Conservation (phyloP, 2,329 filamentous ascomycete species). For the Penicillium sp. region DNA sequence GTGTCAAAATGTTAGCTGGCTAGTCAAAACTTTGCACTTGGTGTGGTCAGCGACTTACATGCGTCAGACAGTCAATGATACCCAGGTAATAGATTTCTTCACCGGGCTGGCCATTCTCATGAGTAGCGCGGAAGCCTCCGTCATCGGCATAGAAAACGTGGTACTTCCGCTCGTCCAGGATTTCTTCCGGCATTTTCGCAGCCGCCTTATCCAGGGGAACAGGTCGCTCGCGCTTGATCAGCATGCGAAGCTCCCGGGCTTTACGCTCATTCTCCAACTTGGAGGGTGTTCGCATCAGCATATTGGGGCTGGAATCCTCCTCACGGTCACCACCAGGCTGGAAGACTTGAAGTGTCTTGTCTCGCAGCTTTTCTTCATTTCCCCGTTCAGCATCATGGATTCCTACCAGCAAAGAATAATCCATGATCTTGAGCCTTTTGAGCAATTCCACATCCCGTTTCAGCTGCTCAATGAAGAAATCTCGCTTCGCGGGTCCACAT, state of each 20-base stretch:
- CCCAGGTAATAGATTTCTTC: conserved; percentile 98
- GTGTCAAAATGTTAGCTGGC: conserved; percentile 14
- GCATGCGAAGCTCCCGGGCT: conserved; percentile 84
- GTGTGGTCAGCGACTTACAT: conserved; percentile 62
- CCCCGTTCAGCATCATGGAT: conserved; percentile 88
- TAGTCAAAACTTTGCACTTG: neutral
- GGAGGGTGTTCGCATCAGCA: conserved; percentile 85
- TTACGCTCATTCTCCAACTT: conserved; percentile 90
- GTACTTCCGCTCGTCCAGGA: conserved; percentile 72
- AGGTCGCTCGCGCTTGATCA: conserved; percentile 88
- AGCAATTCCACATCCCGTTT: conserved; percentile 82
- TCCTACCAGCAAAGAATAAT: conserved; percentile 92
- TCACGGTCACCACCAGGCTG: conserved; percentile 76
- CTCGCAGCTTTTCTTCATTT: conserved; percentile 89
- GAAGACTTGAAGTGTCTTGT: conserved; percentile 91
- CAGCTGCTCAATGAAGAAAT: conserved; percentile 84
- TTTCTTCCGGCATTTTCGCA: conserved; percentile 86
- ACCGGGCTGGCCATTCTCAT: conserved; percentile 79
- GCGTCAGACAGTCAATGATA: conserved; percentile 96
- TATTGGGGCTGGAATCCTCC: conserved; percentile 61
- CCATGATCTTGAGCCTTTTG: conserved; percentile 93
- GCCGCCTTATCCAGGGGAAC: conserved; percentile 84
- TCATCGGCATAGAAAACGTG: conserved; percentile 93
- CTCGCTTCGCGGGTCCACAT: conserved; percentile 84
- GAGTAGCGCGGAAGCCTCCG: conserved; percentile 87